A percentile compares a stretch with the other conserved stretches of the same genome.
Evolutionary conservation across 1,284 basidiomycete genomes (phyloP).

Genomic region (Filobasidium uniguttulatum): DNA sequence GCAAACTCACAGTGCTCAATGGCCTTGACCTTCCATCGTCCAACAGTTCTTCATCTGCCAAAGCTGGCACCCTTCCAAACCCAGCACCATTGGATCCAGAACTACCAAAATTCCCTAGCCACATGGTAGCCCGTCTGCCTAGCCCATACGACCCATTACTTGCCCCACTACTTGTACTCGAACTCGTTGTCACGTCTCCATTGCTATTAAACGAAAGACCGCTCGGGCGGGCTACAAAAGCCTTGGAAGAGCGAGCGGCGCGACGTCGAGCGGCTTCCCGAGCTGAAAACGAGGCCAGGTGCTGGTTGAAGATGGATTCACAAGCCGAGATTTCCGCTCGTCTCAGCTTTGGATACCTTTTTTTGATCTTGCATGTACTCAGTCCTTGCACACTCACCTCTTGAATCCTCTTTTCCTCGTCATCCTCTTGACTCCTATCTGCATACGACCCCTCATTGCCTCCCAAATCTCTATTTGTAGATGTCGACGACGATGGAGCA

Average conservation of each 20-base stretch:
- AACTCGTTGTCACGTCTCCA: no score
- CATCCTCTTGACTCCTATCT: slow-evolving; percentile 24
- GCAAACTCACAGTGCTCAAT: no score
- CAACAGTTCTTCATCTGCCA: background rate
- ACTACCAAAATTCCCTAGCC: background rate
- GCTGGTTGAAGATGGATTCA: slow-evolving; percentile 18
- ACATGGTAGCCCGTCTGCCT: background rate
- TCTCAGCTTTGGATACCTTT: background rate
- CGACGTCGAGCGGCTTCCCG: slow-evolving; percentile 29
- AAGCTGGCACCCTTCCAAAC: background rate
- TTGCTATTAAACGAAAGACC: no score
- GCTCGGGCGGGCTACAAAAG: background rate
- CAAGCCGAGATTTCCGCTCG: background rate
- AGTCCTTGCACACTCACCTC: slow-evolving; percentile 23
- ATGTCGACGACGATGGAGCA: background rate
- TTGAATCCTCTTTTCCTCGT: slow-evolving; percentile 31
- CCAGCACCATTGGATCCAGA: background rate
- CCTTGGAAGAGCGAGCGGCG: slow-evolving; percentile 18
- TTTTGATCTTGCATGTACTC: background rate
- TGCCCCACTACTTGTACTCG: no score
- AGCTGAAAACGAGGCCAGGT: slow-evolving; percentile 32
- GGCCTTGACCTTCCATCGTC: no score
- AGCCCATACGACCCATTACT: no score
- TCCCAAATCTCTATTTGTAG: background rate
- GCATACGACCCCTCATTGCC: background rate